These are phyloP conservation scores for Linnemannia schmuckeri DNA, from an alignment of 192 early-diverging fungal species.

Conservation along the genomic window DNA sequence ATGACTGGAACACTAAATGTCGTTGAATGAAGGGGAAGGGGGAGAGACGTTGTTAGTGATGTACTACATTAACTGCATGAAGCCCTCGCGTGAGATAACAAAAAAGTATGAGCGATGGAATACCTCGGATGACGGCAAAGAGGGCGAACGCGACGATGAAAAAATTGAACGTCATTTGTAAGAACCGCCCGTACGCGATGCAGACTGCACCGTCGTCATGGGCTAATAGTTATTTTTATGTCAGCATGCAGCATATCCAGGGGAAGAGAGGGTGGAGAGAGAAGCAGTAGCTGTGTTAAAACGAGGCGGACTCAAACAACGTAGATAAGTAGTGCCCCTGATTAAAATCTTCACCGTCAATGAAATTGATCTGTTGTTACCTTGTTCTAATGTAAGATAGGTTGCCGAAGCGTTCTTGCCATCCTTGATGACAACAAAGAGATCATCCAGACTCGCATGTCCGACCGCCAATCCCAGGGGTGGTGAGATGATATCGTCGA, in stretches of 20 bases:
- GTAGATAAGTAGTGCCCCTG: background rate
- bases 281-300: background rate
- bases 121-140: constrained; percentile 34
- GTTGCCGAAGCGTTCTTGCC: constrained; percentile 17
- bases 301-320: background rate
- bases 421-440: constrained; percentile 48
- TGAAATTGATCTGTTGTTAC: background rate
- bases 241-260: background rate
- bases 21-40: background rate
- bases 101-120: background rate
- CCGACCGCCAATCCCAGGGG: constrained; percentile 40
- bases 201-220: constrained; percentile 47
- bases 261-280: background rate
- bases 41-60: background rate
- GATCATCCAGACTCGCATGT: constrained; percentile 39
- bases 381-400: constrained; percentile 45
- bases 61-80: background rate
- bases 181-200: constrained; percentile 41
- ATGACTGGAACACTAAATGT: constrained; percentile 36
- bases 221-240: constrained; percentile 10
- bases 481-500: constrained; percentile 44
- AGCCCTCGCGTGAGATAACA: background rate
- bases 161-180: constrained; percentile 46
- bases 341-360: background rate
- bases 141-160: constrained; percentile 33